Evolutionary conservation across 345 rosid genomes (phyloP), one percentile per base, ranked within the genome.

Genomic region (Abelmoschus esculentus): DNA sequence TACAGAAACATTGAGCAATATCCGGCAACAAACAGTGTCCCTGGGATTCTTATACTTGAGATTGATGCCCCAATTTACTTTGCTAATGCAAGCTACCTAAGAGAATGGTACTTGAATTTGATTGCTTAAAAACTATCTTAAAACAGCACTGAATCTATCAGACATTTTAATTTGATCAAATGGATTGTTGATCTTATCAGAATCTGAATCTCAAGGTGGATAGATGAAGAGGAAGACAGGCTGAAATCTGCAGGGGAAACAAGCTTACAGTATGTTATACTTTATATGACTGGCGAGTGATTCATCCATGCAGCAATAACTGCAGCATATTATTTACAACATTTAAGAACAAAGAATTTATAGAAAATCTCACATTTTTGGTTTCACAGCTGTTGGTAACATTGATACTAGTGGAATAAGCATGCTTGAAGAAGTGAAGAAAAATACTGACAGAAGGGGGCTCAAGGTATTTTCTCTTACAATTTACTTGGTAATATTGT

Each of bases 381-480:
- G 50, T 44, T 53, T 66, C 14, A 74, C 84, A 92, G 96, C 86
- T 70, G 90, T 93, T 69, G 96, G 97, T 29, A 90, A 87, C 81
- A 93, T 90, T 31, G 98, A 93, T 80, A 87, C 98, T 29, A 93
- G 98, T 72, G 98, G 98, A n/a, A 75, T 93, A 70, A 82, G 97
- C 86, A 93, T 89, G 98, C 80, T 93, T n/a, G 97, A 90, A 62
- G 98, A 90, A 77, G 70, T 82, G 19, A 84, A 83, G 80, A 89
- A 86, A 72, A 61, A 63, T 42, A 17, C 74, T 0, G 89, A 81
- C 28, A 83, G 92, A 79, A 85, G 89, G 69, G 93, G 74, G 42
- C 76, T 93, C 17, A 81, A 89, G 90, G 98, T 90, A 70, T 28
- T 53, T 9, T 11, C 17, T 11, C 22, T 5, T n/a, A 5, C 12